Percentiles rank a stretch among this genome's conserved stretches.
phyloP scores from a whole-genome alignment of 2,329 filamentous ascomycete genomes.

The Cryphonectria parasitica region DNA sequence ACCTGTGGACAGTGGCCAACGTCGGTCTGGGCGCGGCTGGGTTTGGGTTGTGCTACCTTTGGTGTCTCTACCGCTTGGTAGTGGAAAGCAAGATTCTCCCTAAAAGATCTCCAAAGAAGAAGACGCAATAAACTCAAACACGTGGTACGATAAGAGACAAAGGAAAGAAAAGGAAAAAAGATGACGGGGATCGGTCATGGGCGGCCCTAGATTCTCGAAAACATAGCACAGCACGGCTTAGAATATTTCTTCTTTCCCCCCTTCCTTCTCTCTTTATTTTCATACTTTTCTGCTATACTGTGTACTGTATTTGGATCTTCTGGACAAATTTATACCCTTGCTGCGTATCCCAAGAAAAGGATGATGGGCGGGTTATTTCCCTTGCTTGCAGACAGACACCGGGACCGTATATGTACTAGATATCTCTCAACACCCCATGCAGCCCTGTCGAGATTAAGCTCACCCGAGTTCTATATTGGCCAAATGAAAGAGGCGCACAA shows the following conservation, averaged over 20 bases:
- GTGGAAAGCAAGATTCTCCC: slow-evolving; percentile 60
- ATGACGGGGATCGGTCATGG: neutral
- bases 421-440: neutral
- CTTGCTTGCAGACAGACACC: neutral
- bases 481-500: neutral
- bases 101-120: slow-evolving; percentile 34
- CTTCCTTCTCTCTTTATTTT: slow-evolving; percentile 2
- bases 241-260: slow-evolving; percentile 10
- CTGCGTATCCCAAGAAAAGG: neutral
- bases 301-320: slow-evolving; percentile 6
- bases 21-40: slow-evolving; percentile 83
- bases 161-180: neutral
- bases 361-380: neutral
- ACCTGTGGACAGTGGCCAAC: slow-evolving; percentile 93
- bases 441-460: neutral
- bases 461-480: neutral
- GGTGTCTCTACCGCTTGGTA: slow-evolving; percentile 77
- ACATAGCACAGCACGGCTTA: slow-evolving; percentile 23
- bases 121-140: slow-evolving; percentile 42
- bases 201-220: slow-evolving; percentile 4
- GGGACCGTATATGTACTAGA: neutral
- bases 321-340: slow-evolving; percentile 13
- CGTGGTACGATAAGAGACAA: neutral
- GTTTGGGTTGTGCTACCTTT: slow-evolving; percentile 86
- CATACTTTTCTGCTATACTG: neutral